Evolutionary conservation across 495 filamentous ascomycete species (phyloP).

Genomic region (Evansstolkia leycettana): DNA sequence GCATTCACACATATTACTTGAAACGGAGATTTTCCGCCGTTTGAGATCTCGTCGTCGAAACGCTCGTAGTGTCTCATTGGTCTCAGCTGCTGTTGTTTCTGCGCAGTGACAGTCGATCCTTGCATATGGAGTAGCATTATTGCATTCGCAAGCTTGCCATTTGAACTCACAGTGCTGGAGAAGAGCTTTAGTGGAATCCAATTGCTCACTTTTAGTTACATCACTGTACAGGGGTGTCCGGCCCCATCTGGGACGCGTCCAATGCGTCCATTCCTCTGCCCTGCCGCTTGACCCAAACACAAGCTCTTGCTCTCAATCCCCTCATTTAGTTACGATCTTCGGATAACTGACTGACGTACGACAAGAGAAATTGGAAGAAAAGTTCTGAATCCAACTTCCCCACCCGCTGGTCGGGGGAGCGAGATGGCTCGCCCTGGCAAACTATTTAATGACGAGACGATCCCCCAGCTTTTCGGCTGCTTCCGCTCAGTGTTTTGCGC

Average conservation of each 20-base stretch:
- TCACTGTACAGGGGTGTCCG: not conserved
- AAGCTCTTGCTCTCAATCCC: not conserved
- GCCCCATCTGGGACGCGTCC: not conserved
- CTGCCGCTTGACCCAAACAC: not conserved
- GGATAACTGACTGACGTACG: slow-evolving; percentile 12
- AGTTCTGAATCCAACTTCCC: not conserved
- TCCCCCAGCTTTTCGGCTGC: slow-evolving; percentile 11
- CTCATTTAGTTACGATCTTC: slow-evolving; percentile 7
- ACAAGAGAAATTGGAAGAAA: slow-evolving; percentile 1
- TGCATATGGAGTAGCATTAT: not conserved
- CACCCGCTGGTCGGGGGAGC: slow-evolving; percentile 7
- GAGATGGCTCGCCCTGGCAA: slow-evolving; percentile 10
- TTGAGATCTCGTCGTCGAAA: no score
- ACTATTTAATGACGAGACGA: slow-evolving; percentile 3
- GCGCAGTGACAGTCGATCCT: not conserved
- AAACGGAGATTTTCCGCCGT: no score
- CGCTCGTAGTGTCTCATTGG: no score
- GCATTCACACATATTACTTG: no score
- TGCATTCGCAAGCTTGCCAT: not conserved
- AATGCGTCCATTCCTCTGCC: not conserved
- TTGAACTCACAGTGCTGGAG: not conserved
- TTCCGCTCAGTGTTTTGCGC: slow-evolving; percentile 21
- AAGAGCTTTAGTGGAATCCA: no score
- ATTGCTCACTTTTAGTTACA: no score
- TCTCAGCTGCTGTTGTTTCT: no score